These are phyloP conservation scores for Debaryomycetaceae sp. DNA, from an alignment of 1,139 yeast species.

Conservation along the genomic window DNA sequence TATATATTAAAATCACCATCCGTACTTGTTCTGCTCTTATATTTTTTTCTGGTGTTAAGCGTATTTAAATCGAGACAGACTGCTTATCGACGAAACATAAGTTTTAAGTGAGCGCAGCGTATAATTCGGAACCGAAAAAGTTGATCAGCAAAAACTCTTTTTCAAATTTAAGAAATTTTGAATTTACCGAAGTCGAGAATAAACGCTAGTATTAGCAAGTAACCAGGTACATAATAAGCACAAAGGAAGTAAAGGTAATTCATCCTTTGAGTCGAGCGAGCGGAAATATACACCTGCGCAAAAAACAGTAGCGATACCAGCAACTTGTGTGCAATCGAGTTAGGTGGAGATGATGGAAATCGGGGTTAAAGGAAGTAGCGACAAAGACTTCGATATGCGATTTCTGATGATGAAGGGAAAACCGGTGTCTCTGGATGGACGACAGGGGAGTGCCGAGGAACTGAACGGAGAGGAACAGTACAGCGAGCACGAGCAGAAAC, in stretches of 20 bases:
- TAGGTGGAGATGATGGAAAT: neutral
- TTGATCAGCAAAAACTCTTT: neutral
- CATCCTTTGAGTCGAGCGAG: neutral
- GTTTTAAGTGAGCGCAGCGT: too few species aligned
- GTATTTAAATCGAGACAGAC: neutral
- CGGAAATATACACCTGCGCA: neutral
- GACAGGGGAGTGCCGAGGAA: neutral
- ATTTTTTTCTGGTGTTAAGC: neutral
- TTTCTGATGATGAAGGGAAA: neutral
- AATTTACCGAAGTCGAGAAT: neutral
- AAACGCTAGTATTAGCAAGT: neutral
- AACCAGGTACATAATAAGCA: neutral
- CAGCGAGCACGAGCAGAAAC: neutral
- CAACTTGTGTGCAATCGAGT: neutral
- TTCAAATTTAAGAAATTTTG: neutral
- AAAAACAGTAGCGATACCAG: neutral
- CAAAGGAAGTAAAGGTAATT: neutral
- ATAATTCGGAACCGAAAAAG: neutral
- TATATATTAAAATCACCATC: neutral
- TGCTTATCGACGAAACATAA: neutral
- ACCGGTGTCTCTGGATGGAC: neutral
- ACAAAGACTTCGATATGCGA: neutral
- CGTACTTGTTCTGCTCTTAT: too few species aligned
- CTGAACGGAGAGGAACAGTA: neutral
- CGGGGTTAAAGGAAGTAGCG: neutral